Evolutionary conservation across 2,329 filamentous ascomycete species (phyloP).

Genomic region (Neonectria ditissima): DNA sequence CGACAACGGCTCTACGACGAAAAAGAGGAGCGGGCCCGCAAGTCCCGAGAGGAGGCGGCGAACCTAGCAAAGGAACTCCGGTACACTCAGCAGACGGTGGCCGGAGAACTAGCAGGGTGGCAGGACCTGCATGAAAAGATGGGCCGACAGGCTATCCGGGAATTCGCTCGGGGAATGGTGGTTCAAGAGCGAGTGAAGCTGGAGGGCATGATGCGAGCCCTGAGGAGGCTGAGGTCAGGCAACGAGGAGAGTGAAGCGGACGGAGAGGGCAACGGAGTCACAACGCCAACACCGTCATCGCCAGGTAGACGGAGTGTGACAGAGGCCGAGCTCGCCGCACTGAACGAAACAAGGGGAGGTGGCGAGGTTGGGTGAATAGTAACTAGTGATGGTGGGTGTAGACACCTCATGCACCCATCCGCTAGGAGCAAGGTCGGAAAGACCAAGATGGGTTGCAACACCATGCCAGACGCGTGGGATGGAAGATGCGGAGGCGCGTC

Average conservation of each 20-base stretch:
- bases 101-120: constrained; percentile 92
- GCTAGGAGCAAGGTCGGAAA: constrained; percentile 23
- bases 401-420: constrained; percentile 27
- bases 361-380: constrained; percentile 32
- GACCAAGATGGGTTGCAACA: constrained; percentile 33
- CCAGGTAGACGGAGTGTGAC: constrained; percentile 28
- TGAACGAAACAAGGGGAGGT: constrained; percentile 31
- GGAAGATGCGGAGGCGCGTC: constrained; percentile 36
- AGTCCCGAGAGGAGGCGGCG: constrained; percentile 76
- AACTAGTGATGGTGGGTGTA: constrained; percentile 22
- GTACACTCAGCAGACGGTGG: constrained; percentile 94
- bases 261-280: constrained; percentile 31
- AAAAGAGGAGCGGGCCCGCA: constrained; percentile 81
- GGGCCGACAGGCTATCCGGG: constrained; percentile 78
- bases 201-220: constrained; percentile 82
- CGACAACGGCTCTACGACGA: constrained; percentile 85
- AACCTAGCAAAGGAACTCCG: constrained; percentile 84
- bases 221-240: constrained; percentile 68
- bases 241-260: constrained; percentile 25
- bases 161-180: constrained; percentile 82
- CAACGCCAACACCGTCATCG: constrained; percentile 25
- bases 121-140: constrained; percentile 87
- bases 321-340: constrained; percentile 33
- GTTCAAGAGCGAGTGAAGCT: constrained; percentile 83
- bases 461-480: constrained; percentile 43